Base-by-base conservation (phyloP, 2,329 filamentous ascomycete species). In the Fragosphaeria purpurea region DNA sequence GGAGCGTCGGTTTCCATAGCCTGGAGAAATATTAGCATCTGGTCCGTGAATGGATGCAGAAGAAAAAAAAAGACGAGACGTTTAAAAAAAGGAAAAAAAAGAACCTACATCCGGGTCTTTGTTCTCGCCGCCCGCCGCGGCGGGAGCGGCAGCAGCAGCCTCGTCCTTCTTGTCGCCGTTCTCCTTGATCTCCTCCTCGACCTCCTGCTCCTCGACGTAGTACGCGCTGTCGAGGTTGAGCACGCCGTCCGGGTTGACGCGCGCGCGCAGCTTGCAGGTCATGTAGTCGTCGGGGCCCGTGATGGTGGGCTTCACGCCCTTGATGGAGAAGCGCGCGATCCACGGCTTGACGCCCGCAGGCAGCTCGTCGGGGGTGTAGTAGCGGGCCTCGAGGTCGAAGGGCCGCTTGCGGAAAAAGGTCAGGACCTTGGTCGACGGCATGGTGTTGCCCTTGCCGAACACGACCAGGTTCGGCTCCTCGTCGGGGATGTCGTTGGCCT, bases 241-340 rank as follows among this genome's bases (percentile, higher is more conserved):
- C 53, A 98, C 81, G 68, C 93, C 93, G 73, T 97, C 90, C 57
- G 97, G 80, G 73, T 98, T 98, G 51, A 98, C 80, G 57, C 93
- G 84, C 45, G 93, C 91, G 80, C 97, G 97, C 56, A 98, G 83
- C 76, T 98, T 98, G 85, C 93, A 98, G 63, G 97, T 94, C 91
- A 98, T 97, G 70, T 97, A 98, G 67, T 97, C 93, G 54, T 94
- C 88, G 66, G 93, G 90, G 58, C 83, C 80, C 64, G 95, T 88
- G 46, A 56, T 51, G 41, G 61, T 63, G 40, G 88, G 85, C 79
- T 96, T 90, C 64, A 98, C 91, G 44, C 86, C 87, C 80, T 98
- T 98, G 67, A 98, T 89, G 41, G 90, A 95, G 75, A 98, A 98
- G 57, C 88, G 84, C 51, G 93, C 93, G 60, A 98, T 96, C 86